phyloP scores from a whole-genome alignment of 768 basidiomycete species.

The Russula lepida region DNA sequence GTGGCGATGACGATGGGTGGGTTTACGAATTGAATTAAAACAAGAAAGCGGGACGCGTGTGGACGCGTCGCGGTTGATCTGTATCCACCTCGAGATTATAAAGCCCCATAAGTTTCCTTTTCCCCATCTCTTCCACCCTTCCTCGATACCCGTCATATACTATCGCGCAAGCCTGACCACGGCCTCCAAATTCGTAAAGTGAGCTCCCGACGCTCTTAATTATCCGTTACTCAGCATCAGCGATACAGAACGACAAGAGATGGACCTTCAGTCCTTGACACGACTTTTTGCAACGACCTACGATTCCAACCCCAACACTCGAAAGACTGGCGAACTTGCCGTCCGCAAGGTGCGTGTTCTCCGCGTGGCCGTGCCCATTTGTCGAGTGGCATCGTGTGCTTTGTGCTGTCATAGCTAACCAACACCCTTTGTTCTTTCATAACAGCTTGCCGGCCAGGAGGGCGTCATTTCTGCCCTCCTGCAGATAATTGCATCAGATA shows the following conservation, averaged over 20 bases:
- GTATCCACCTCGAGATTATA: slow-evolving; percentile 5
- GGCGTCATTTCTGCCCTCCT: slow-evolving; percentile 78
- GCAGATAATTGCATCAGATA: slow-evolving; percentile 76
- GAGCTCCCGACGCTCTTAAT: neutral
- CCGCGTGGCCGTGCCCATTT: neutral
- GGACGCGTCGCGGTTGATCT: slow-evolving; percentile 20
- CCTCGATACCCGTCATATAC: slow-evolving; percentile 13
- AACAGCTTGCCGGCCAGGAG: slow-evolving; percentile 67
- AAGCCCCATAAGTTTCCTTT: slow-evolving; percentile 1
- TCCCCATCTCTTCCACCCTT: neutral
- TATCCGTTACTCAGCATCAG: neutral
- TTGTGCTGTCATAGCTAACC: neutral
- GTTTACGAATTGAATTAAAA: neutral
- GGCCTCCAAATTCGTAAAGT: neutral
- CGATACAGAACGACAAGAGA: slow-evolving; percentile 25
- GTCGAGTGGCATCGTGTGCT: slow-evolving; percentile 1
- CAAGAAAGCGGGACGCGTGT: neutral
- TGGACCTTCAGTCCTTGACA: slow-evolving; percentile 72
- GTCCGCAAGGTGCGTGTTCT: slow-evolving; percentile 61
- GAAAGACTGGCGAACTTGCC: slow-evolving; percentile 79
- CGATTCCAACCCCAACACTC: slow-evolving; percentile 78
- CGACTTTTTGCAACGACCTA: slow-evolving; percentile 74
- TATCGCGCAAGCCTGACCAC: neutral
- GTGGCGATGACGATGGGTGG: neutral
- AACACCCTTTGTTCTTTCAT: slow-evolving; percentile 3